Evolutionary conservation across 2,329 filamentous ascomycete species (phyloP).

Genomic region (Aspergillus jensenii): DNA sequence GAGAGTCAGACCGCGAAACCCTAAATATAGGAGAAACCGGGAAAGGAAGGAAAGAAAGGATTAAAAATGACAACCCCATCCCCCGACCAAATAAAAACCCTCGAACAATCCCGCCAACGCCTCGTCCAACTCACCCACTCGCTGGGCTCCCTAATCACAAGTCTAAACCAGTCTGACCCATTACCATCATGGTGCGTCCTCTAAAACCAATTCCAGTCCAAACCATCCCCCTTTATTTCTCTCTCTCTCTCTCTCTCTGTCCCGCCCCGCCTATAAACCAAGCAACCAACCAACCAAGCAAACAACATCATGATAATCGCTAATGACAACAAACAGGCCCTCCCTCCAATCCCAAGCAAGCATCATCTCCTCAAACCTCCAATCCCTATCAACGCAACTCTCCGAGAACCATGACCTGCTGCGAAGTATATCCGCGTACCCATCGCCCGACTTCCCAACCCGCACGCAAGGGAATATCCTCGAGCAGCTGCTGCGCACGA

Average conservation of each 20-base stretch:
- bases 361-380: conserved; percentile 70
- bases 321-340: conserved; percentile 48
- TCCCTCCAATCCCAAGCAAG: conserved; percentile 70
- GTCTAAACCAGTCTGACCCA: conserved; percentile 62
- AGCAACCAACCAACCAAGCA: not conserved
- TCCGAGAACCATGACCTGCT: conserved; percentile 67
- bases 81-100: conserved; percentile 55
- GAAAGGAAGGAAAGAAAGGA: not conserved
- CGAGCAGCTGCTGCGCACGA: conserved; percentile 73
- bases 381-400: conserved; percentile 64
- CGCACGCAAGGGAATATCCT: conserved; percentile 63
- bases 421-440: conserved; percentile 69
- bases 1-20: no score
- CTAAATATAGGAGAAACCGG: no score
- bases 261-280: no score
- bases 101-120: conserved; percentile 70
- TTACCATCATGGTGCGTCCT: conserved; percentile 59
- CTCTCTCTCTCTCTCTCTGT: conserved; percentile 24
- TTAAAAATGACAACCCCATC: conserved; percentile 37
- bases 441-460: conserved; percentile 72
- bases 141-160: conserved; percentile 62
- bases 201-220: not conserved
- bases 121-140: conserved; percentile 68
- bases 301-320: not conserved
- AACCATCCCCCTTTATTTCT: conserved; percentile 29